Conservation (phyloP, 2,329 filamentous ascomycete genomes). For the Aspergillus transmontanensis region DNA sequence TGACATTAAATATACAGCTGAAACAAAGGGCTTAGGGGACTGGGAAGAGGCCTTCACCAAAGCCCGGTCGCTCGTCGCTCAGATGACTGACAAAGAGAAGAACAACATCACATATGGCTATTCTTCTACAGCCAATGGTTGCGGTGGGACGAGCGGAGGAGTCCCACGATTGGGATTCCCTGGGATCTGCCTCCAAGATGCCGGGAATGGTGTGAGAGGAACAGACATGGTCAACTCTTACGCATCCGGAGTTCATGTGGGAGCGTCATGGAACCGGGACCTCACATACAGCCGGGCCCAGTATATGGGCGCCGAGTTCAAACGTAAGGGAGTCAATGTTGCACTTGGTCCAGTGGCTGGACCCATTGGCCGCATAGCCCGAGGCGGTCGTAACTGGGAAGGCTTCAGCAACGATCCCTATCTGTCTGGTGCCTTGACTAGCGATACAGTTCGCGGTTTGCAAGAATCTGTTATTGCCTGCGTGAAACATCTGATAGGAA, state of each 20-base stretch:
- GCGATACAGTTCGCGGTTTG: not conserved
- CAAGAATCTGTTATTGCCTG: not conserved
- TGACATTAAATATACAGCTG: not conserved
- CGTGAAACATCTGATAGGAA: slow-evolving; percentile 34
- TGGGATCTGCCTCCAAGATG: not conserved
- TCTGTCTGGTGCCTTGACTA: not conserved
- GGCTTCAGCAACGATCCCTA: slow-evolving; percentile 30
- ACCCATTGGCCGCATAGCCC: slow-evolving; percentile 46
- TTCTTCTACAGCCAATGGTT: too few species aligned
- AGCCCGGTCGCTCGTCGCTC: too few species aligned
- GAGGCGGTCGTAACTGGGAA: slow-evolving; percentile 50
- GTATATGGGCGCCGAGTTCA: slow-evolving; percentile 20
- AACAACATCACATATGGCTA: too few species aligned
- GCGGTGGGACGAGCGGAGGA: too few species aligned
- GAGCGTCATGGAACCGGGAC: not conserved
- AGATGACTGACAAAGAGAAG: too few species aligned
- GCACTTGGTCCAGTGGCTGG: slow-evolving; percentile 43
- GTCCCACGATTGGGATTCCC: too few species aligned
- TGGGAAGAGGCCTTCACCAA: not conserved
- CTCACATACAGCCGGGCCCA: not conserved
- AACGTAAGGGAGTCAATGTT: slow-evolving; percentile 49
- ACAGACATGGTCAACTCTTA: not conserved
- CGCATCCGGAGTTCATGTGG: not conserved
- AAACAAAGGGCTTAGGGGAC: not conserved
- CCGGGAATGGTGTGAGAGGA: not conserved